phyloP scores from a whole-genome alignment of 2,329 filamentous ascomycete genomes.

The Monosporascus cannonballus region DNA sequence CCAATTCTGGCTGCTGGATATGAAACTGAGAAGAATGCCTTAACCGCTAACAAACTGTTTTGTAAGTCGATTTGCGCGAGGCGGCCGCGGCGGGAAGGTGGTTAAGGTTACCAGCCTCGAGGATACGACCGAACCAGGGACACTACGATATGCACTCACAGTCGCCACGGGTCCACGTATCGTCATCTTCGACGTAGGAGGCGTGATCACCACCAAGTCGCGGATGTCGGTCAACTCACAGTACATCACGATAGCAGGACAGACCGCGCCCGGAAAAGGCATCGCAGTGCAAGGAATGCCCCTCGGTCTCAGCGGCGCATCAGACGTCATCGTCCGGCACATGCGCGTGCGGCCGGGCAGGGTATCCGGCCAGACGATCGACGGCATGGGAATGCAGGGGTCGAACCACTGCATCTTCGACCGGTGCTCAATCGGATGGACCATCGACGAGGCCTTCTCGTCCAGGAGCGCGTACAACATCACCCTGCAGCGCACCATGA shows the following conservation, averaged over 20 bases:
- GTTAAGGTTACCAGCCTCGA: conserved; percentile 31
- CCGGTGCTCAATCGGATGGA: conserved; percentile 28
- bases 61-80: conserved; percentile 21
- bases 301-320: conserved; percentile 24
- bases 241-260: conserved; percentile 39
- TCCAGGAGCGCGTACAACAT: conserved; percentile 28
- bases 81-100: conserved; percentile 29
- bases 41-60: too few species aligned
- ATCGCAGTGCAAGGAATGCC: conserved; percentile 26
- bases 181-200: conserved; percentile 41
- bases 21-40: not conserved
- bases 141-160: conserved; percentile 29
- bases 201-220: conserved; percentile 38
- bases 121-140: conserved; percentile 24
- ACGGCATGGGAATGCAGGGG: conserved; percentile 29
- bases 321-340: conserved; percentile 15
- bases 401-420: conserved; percentile 29
- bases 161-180: conserved; percentile 36
- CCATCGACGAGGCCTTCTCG: conserved; percentile 28
- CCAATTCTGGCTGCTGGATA: not conserved
- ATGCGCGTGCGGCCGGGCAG: not conserved
- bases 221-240: conserved; percentile 38
- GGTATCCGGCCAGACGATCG: conserved; percentile 24
- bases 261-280: conserved; percentile 42
- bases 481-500: conserved; percentile 29